These are phyloP conservation scores for Sarocladium strictum DNA, from an alignment of 2,329 filamentous ascomycete species.

Conservation along the genomic window DNA sequence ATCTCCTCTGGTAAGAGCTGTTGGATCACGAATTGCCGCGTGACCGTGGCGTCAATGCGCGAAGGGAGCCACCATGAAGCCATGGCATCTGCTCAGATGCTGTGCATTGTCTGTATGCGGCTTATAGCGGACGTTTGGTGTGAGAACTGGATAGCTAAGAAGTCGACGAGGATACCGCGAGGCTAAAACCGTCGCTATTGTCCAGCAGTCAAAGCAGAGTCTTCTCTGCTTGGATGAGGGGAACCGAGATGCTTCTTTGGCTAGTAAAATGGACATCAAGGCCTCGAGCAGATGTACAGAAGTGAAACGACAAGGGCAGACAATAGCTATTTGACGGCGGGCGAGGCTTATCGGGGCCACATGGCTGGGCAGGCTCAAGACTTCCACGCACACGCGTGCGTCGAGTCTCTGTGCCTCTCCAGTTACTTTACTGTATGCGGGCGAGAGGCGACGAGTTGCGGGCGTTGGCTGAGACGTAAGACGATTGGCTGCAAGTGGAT, in stretches of 20 bases:
- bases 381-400: neutral
- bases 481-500: conserved; percentile 14
- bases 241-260: neutral
- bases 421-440: neutral
- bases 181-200: neutral
- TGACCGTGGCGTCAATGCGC: conserved; percentile 64
- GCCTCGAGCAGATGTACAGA: neutral
- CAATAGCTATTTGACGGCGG: neutral
- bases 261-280: neutral
- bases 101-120: neutral
- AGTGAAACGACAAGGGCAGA: neutral
- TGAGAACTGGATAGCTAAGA: neutral
- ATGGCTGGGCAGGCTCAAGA: conserved; percentile 1
- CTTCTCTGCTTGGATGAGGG: conserved; percentile 2
- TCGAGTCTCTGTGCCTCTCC: neutral
- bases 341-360: conserved; percentile 5
- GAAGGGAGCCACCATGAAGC: conserved; percentile 66
- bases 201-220: neutral
- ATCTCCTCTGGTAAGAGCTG: conserved; percentile 59
- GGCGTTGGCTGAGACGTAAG: neutral
- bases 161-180: neutral
- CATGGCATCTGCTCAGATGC: conserved; percentile 17
- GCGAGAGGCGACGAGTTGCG: neutral
- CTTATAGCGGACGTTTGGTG: neutral
- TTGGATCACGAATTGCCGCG: conserved; percentile 58